Evolutionary conservation across 2,329 filamentous ascomycete genomes (phyloP).

Genomic region (Rhynchosporium secalis): DNA sequence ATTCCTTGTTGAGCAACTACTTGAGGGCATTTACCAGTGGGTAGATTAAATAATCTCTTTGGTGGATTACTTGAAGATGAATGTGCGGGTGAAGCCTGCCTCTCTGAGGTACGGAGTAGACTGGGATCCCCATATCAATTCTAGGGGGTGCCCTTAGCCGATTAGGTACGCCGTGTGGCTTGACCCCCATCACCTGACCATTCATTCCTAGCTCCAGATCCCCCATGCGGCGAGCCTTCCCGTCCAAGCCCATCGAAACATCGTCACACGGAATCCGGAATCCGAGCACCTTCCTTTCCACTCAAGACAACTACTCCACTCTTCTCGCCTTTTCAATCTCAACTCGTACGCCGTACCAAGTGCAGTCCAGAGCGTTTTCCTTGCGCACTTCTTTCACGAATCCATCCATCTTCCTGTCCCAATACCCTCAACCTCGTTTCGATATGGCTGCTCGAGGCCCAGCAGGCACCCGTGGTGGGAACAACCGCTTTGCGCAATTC

Average conservation of each 20-base stretch:
- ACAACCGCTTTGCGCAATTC: conserved; percentile 96
- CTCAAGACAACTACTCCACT: neutral
- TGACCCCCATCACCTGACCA: conserved; percentile 18
- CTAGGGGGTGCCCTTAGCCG: conserved; percentile 7
- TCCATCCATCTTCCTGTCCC: conserved; percentile 14
- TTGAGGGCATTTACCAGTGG: no score
- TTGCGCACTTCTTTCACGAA: neutral
- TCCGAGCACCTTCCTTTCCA: conserved; percentile 8
- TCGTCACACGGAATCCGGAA: conserved; percentile 18
- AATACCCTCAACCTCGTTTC: conserved; percentile 29
- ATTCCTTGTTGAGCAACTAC: no score
- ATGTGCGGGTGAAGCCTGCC: no score
- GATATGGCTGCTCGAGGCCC: conserved; percentile 83
- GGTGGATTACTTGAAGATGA: no score
- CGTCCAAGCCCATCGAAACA: conserved; percentile 16
- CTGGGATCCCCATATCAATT: conserved; percentile 4
- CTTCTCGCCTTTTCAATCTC: neutral
- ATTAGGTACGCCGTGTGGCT: conserved; percentile 25
- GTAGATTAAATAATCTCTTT: no score
- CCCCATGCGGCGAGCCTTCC: conserved; percentile 10
- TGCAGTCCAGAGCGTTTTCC: neutral
- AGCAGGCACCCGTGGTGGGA: conserved; percentile 60
- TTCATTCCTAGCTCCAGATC: neutral
- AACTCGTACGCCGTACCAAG: neutral
- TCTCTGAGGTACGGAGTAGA: no score